A percentile compares a stretch with the other conserved stretches of the same genome.
Conservation (phyloP, 2,329 filamentous ascomycete genomes). For the Alternaria tenuissima region DNA sequence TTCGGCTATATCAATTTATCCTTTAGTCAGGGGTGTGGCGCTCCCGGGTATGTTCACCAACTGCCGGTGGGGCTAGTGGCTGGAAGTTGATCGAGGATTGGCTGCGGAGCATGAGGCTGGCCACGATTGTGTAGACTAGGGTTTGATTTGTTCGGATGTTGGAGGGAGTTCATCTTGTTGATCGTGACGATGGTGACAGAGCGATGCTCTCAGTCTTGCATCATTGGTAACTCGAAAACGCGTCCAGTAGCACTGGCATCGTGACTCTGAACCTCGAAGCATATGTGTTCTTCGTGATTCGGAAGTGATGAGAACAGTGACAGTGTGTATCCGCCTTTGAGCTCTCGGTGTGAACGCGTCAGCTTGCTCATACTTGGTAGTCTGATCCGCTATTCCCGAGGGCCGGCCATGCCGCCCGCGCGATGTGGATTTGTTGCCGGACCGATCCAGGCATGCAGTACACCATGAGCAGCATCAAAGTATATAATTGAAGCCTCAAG, state of each 20-base stretch:
- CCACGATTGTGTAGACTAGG: background rate
- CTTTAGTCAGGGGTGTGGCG: background rate
- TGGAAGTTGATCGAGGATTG: background rate
- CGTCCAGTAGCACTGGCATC: too few species aligned
- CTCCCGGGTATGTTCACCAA: background rate
- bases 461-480: background rate
- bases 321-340: background rate
- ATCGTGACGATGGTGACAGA: background rate
- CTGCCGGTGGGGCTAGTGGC: background rate
- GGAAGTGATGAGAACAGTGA: background rate
- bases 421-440: background rate
- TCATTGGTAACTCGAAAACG: background rate
- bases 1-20: background rate
- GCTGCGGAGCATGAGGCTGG: background rate
- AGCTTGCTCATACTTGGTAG: background rate
- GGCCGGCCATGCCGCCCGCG: background rate
- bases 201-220: background rate
- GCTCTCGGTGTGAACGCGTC: background rate
- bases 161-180: background rate
- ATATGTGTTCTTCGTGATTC: background rate
- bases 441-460: background rate
- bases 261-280: background rate
- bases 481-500: background rate
- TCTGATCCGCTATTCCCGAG: background rate
- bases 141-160: background rate